These are phyloP conservation scores for Candida yuanshanica DNA, from an alignment of 805 yeast species.

Conservation along the genomic window DNA sequence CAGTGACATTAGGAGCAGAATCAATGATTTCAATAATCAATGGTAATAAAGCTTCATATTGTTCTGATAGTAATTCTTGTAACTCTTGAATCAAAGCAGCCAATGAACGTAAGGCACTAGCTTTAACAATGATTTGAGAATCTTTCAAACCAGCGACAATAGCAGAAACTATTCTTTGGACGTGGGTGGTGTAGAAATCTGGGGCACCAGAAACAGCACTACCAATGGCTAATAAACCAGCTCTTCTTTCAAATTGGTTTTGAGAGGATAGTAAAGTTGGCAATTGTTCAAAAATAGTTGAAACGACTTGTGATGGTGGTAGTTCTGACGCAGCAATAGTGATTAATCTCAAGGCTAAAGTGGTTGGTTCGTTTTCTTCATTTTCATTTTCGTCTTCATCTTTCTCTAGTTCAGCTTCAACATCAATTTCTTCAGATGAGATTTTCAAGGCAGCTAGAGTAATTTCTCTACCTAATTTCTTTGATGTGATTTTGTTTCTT, in stretches of 20 bases:
- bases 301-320: conserved; percentile 90
- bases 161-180: conserved; percentile 66
- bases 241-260: conserved; percentile 80
- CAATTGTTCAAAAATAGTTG: conserved; percentile 66
- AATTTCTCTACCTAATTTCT: conserved; percentile 79
- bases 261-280: conserved; percentile 51
- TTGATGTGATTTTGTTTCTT: conserved; percentile 71
- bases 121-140: conserved; percentile 64
- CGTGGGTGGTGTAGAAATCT: conserved; percentile 75
- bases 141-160: conserved; percentile 76
- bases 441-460: conserved; percentile 69
- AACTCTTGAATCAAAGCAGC: conserved; percentile 75
- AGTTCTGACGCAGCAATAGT: conserved; percentile 74
- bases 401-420: conserved; percentile 64
- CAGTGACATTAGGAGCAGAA: conserved; percentile 72
- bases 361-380: conserved; percentile 78
- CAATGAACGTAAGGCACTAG: conserved; percentile 81
- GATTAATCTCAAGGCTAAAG: conserved; percentile 74
- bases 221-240: conserved; percentile 76
- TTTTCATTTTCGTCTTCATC: conserved; percentile 91
- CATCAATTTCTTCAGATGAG: conserved; percentile 79
- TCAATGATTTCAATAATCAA: conserved; percentile 83
- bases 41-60: conserved; percentile 79
- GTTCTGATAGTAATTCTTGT: conserved; percentile 78
- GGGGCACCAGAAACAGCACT: conserved; percentile 91